phyloP scores from a whole-genome alignment of 2,329 filamentous ascomycete species.

The Colletotrichum sp. region DNA sequence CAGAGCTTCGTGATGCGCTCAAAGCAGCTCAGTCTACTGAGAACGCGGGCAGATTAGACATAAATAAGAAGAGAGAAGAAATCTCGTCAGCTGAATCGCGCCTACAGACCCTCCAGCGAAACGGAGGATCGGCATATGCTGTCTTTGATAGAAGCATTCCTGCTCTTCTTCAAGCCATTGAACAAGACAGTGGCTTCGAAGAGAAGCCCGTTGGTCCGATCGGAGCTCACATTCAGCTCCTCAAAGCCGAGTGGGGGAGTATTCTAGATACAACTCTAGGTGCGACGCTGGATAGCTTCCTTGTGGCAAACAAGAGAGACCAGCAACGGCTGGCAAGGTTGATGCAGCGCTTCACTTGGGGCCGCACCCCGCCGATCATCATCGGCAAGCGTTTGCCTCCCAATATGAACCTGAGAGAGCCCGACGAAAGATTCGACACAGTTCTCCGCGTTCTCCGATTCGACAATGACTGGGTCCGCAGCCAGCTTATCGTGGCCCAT shows the following conservation, averaged over 20 bases:
- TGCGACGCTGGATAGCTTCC: slow-evolving; percentile 73
- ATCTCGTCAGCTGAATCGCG: slow-evolving; percentile 16
- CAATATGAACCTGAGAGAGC: slow-evolving; percentile 73
- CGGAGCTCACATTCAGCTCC: slow-evolving; percentile 76
- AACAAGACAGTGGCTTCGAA: slow-evolving; percentile 71
- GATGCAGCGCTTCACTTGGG: slow-evolving; percentile 59
- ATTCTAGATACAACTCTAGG: slow-evolving; percentile 82
- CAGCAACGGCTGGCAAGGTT: slow-evolving; percentile 70
- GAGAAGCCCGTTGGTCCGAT: slow-evolving; percentile 83
- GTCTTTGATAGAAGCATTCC: slow-evolving; percentile 70
- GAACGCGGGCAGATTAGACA: background rate
- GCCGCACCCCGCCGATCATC: slow-evolving; percentile 60
- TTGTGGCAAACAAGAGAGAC: slow-evolving; percentile 80
- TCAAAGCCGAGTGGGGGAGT: slow-evolving; percentile 81
- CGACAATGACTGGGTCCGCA: slow-evolving; percentile 77
- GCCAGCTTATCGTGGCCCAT: slow-evolving; percentile 83
- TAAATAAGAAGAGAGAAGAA: slow-evolving; percentile 23
- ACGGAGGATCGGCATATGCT: slow-evolving; percentile 58
- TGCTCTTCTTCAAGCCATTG: slow-evolving; percentile 70
- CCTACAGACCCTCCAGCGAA: slow-evolving; percentile 3
- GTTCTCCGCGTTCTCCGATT: slow-evolving; percentile 83
- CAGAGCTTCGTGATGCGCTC: background rate
- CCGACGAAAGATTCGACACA: slow-evolving; percentile 74
- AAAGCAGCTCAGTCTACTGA: background rate
- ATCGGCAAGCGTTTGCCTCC: slow-evolving; percentile 65